Conservation (phyloP, 2,329 filamentous ascomycete genomes). For the Aschersonia sp. region DNA sequence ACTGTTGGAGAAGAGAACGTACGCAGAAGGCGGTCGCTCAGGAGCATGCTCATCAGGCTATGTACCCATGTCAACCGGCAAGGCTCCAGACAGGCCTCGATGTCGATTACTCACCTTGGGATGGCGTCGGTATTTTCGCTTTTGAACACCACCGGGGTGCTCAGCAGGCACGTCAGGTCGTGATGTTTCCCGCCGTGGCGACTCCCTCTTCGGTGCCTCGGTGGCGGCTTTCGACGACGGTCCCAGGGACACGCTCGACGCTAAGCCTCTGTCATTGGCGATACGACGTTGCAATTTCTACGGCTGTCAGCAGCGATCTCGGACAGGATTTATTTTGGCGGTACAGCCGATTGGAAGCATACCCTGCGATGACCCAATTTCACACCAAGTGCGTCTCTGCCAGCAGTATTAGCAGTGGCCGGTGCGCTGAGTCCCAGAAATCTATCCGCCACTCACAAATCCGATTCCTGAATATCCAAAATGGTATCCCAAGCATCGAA, state of each 20-base stretch:
- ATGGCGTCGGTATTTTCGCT: slow-evolving; percentile 65
- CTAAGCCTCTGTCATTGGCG: slow-evolving; percentile 54
- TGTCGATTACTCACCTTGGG: slow-evolving; percentile 41
- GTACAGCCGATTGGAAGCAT: slow-evolving; percentile 17
- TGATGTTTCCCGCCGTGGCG: slow-evolving; percentile 30
- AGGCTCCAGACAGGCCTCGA: not conserved
- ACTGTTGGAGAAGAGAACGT: slow-evolving; percentile 79
- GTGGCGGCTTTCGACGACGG: slow-evolving; percentile 32
- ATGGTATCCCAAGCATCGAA: slow-evolving; percentile 79
- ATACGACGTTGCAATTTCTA: slow-evolving; percentile 77
- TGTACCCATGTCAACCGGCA: not conserved
- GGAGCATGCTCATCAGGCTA: slow-evolving; percentile 68
- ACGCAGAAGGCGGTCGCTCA: slow-evolving; percentile 66
- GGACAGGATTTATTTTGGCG: not conserved
- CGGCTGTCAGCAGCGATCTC: not conserved
- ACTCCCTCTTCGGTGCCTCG: slow-evolving; percentile 42
- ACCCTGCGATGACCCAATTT: slow-evolving; percentile 72
- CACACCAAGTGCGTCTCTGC: slow-evolving; percentile 56
- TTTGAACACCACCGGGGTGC: slow-evolving; percentile 28
- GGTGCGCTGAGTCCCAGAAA: too few species aligned
- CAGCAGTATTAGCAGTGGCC: not conserved
- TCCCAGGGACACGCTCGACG: slow-evolving; percentile 35
- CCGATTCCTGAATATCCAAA: slow-evolving; percentile 70
- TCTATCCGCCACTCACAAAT: slow-evolving; percentile 43
- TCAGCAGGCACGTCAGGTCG: slow-evolving; percentile 32